Evolutionary conservation across 257 asterid genomes (phyloP).

Genomic region (Solanum pinnatisectum): DNA sequence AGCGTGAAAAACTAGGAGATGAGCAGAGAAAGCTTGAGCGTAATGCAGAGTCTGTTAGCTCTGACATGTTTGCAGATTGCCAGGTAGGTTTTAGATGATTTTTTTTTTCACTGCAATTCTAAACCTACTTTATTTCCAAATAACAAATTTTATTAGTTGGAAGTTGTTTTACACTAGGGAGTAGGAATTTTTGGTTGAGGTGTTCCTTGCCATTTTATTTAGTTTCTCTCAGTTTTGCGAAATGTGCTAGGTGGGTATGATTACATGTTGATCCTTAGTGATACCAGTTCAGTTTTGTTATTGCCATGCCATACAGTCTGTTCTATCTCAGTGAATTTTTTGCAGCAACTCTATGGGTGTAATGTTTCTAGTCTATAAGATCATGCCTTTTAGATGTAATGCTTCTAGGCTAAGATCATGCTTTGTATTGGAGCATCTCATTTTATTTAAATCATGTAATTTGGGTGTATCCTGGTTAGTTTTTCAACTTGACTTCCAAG

Average conservation of each 20-base stretch:
- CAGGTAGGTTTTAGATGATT: slow-evolving; percentile 41
- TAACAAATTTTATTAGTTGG: neutral
- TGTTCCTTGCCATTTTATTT: neutral
- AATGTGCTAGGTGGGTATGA: neutral
- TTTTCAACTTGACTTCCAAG: neutral
- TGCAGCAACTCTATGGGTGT: neutral
- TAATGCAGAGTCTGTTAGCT: slow-evolving; percentile 83
- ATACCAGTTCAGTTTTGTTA: neutral
- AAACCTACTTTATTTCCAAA: neutral
- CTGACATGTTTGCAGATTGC: slow-evolving; percentile 90
- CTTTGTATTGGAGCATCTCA: neutral
- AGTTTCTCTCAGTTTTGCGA: neutral
- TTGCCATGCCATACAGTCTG: neutral
- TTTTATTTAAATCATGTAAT: neutral
- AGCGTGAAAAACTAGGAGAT: slow-evolving; percentile 57
- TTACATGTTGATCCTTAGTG: neutral
- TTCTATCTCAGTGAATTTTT: neutral
- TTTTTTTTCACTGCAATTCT: neutral
- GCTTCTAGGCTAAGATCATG: neutral
- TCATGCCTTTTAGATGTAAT: neutral
- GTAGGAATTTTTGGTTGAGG: neutral
- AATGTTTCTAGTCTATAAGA: neutral
- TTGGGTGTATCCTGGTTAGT: neutral
- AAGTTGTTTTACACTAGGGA: neutral
- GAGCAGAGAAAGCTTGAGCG: slow-evolving; percentile 80